phyloP scores from a whole-genome alignment of 192 early-diverging fungal species.

The Borealophlyctis nickersoniae region DNA sequence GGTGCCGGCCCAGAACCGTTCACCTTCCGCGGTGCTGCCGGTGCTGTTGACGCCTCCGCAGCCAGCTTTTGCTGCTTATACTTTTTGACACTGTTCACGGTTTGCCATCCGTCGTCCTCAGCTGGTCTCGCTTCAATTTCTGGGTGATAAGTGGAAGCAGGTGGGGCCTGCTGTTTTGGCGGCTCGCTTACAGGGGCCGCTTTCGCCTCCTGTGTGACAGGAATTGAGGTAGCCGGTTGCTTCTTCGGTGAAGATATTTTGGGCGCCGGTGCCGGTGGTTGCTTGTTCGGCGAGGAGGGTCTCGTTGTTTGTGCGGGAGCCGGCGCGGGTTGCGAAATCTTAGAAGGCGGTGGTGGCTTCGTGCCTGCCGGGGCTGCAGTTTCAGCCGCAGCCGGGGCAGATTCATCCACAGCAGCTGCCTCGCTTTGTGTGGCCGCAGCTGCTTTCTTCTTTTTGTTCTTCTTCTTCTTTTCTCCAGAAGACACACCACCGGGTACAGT shows the following conservation, averaged over 20 bases:
- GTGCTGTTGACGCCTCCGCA: background rate
- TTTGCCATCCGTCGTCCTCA: conserved; percentile 40
- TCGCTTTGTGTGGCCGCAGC: conserved; percentile 6
- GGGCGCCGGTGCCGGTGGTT: background rate
- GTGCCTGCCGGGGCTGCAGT: conserved; percentile 15
- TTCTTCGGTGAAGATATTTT: background rate
- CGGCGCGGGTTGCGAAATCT: conserved; percentile 3
- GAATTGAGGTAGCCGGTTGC: background rate
- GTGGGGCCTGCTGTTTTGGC: too few relatives aligned
- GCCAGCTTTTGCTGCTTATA: conserved; percentile 27
- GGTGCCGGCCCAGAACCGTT: conserved; percentile 3
- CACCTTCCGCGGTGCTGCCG: conserved; percentile 9
- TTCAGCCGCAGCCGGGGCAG: conserved; percentile 1
- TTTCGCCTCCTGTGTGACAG: too few relatives aligned
- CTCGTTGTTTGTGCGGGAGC: conserved; percentile 3
- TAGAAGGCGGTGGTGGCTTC: conserved; percentile 10
- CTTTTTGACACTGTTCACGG: conserved; percentile 33
- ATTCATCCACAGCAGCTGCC: background rate
- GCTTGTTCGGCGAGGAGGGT: conserved; percentile 6
- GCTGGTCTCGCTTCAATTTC: background rate
- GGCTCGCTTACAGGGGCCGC: too few relatives aligned
- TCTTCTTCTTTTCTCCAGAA: conserved; percentile 38
- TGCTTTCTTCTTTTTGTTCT: conserved; percentile 27
- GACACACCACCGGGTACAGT: conserved; percentile 2
- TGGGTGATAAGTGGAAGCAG: too few relatives aligned